Conservation (phyloP, 352 stramenopile genomes). For the Pythium rhizo-oryzae region DNA sequence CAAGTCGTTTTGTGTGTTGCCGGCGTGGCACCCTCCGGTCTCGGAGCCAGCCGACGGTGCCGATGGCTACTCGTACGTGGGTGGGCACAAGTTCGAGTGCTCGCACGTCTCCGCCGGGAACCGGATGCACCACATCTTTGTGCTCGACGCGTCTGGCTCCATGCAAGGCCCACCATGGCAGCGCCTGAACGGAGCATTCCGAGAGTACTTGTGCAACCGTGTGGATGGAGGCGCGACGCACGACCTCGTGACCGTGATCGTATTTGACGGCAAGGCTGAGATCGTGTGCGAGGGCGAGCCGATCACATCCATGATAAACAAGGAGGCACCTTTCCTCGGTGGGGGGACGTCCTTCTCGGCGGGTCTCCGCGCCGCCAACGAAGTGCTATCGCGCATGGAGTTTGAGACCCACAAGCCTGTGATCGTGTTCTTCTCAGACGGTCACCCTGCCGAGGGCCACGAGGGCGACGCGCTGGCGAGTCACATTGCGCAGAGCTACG, state of each 20-base stretch:
- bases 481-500: slow-evolving; percentile 58
- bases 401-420: slow-evolving; percentile 65
- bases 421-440: slow-evolving; percentile 84
- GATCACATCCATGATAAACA: slow-evolving; percentile 47
- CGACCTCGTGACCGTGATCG: slow-evolving; percentile 77
- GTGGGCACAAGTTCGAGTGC: slow-evolving; percentile 77
- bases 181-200: slow-evolving; percentile 57
- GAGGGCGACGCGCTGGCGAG: slow-evolving; percentile 51
- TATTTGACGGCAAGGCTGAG: slow-evolving; percentile 46
- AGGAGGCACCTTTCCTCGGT: slow-evolving; percentile 38
- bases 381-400: slow-evolving; percentile 68
- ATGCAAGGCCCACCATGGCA: slow-evolving; percentile 66
- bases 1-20: slow-evolving; percentile 65
- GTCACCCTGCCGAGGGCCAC: slow-evolving; percentile 46
- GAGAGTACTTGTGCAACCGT: slow-evolving; percentile 69
- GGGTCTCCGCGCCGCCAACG: slow-evolving; percentile 55
- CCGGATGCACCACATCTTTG: slow-evolving; percentile 79
- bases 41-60: slow-evolving; percentile 25
- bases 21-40: slow-evolving; percentile 60
- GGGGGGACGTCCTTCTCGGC: slow-evolving; percentile 53
- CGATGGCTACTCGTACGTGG: slow-evolving; percentile 59
- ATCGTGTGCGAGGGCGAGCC: slow-evolving; percentile 60
- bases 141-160: slow-evolving; percentile 75
- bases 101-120: slow-evolving; percentile 55
- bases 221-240: slow-evolving; percentile 49